Percentiles rank a stretch among this genome's conserved stretches.
Conservation (phyloP, 2,329 filamentous ascomycete species). For the Talaromyces islandicus region DNA sequence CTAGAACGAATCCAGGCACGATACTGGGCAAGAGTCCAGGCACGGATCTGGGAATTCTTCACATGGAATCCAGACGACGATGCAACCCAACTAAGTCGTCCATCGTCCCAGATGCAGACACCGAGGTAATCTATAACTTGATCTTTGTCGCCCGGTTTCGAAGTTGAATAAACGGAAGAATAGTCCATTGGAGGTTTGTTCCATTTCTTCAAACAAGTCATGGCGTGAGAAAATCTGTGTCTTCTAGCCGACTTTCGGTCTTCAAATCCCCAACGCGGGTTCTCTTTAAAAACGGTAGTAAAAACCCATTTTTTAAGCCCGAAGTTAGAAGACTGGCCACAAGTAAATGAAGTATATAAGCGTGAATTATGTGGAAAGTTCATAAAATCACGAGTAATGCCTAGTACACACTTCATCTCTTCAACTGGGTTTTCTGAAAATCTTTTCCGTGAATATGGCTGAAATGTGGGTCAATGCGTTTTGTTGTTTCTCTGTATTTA, state of each 20-base stretch:
- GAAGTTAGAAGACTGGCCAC: neutral
- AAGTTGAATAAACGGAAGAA: neutral
- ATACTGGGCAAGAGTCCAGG: neutral
- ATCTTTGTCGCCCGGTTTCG: neutral
- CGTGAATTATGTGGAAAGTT: neutral
- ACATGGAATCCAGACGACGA: neutral
- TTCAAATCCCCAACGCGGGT: neutral
- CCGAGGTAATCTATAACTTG: conserved; percentile 6
- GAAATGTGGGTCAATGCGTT: neutral
- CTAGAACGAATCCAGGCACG: neutral
- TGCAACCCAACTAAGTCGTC: neutral
- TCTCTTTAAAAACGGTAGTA: conserved; percentile 1
- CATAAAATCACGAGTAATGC: conserved; percentile 1
- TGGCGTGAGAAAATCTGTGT: neutral
- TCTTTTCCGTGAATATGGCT: neutral
- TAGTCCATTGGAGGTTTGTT: neutral
- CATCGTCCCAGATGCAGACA: neutral
- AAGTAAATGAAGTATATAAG: conserved; percentile 2
- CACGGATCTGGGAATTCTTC: neutral
- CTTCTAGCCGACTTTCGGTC: neutral
- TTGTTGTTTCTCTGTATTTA: neutral
- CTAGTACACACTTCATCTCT: conserved; percentile 11
- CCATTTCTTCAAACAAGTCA: neutral
- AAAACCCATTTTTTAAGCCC: neutral
- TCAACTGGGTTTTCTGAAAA: neutral